These are phyloP conservation scores for Trichoderma aggressivum DNA, from an alignment of 2,329 filamentous ascomycete genomes.

Conservation along the genomic window DNA sequence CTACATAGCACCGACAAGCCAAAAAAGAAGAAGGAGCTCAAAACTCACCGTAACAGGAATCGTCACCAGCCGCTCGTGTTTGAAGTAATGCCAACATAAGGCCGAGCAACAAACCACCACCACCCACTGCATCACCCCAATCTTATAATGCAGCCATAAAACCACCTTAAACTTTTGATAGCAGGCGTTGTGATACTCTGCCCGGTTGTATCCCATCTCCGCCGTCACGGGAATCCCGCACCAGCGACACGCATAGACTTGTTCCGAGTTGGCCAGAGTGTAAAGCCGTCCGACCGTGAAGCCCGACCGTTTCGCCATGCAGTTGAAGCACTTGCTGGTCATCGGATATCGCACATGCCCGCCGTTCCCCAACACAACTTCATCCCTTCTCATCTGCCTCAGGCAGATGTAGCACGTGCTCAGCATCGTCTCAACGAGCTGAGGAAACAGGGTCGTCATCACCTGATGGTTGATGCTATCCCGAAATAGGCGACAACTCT, in stretches of 20 bases:
- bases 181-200: slow-evolving; percentile 41
- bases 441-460: slow-evolving; percentile 37
- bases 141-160: slow-evolving; percentile 36
- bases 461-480: slow-evolving; percentile 34
- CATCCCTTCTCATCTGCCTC: slow-evolving; percentile 30
- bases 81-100: slow-evolving; percentile 39
- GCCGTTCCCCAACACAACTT: slow-evolving; percentile 33
- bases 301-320: slow-evolving; percentile 35
- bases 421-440: slow-evolving; percentile 31
- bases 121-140: slow-evolving; percentile 38
- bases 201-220: slow-evolving; percentile 30
- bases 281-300: slow-evolving; percentile 38
- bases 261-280: slow-evolving; percentile 34
- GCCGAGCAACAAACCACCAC: slow-evolving; percentile 36
- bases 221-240: slow-evolving; percentile 38
- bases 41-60: slow-evolving; percentile 36
- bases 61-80: slow-evolving; percentile 29
- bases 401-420: slow-evolving; percentile 43
- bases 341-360: slow-evolving; percentile 36
- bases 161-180: slow-evolving; percentile 38
- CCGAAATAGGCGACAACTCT: slow-evolving; percentile 39
- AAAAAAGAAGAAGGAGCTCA: background rate
- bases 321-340: slow-evolving; percentile 40
- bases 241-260: slow-evolving; percentile 42
- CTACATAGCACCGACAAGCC: background rate